A percentile compares a stretch with the other conserved stretches of the same genome.
Evolutionary conservation across 2,329 filamentous ascomycete genomes (phyloP).

Genomic region (Sordariomycetes sp.): DNA sequence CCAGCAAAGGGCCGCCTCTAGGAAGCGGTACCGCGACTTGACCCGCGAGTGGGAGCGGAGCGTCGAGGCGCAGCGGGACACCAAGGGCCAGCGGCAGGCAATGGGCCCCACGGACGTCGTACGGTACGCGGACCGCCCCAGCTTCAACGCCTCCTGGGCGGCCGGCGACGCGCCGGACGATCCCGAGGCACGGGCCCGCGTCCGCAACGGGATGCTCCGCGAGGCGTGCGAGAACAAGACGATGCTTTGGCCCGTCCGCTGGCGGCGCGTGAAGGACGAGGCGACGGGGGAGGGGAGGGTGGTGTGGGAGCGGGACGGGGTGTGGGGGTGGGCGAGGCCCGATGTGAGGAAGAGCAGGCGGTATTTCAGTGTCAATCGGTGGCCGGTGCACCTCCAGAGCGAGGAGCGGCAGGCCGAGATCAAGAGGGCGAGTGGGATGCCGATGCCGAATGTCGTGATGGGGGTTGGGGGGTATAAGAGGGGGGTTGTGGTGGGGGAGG

Average conservation of each 20-base stretch:
- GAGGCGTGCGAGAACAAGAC: constrained; percentile 28
- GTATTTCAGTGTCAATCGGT: constrained; percentile 33
- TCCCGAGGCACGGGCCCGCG: constrained; percentile 6
- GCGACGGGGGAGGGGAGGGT: neutral
- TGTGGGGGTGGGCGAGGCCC: constrained; percentile 21
- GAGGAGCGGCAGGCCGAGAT: constrained; percentile 15
- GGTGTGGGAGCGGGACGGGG: neutral
- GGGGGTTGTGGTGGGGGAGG: neutral
- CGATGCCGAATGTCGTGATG: neutral
- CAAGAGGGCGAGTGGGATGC: neutral
- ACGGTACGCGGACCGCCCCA: constrained; percentile 15
- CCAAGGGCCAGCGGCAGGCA: constrained; percentile 2
- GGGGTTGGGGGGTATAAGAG: neutral
- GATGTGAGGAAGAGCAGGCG: constrained; percentile 10
- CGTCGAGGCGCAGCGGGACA: constrained; percentile 8
- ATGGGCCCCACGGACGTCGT: constrained; percentile 16
- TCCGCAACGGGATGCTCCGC: constrained; percentile 25
- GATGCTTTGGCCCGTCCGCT: constrained; percentile 25
- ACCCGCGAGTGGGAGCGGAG: constrained; percentile 7
- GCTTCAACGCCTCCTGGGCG: constrained; percentile 6
- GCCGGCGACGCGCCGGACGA: constrained; percentile 4
- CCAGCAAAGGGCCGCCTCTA: constrained; percentile 5
- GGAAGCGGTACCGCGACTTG: neutral
- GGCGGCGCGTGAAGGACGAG: constrained; percentile 4
- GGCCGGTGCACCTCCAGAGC: constrained; percentile 28